Evolutionary conservation across 805 yeast species (phyloP).

Genomic region (Myxozyma neotropica): DNA sequence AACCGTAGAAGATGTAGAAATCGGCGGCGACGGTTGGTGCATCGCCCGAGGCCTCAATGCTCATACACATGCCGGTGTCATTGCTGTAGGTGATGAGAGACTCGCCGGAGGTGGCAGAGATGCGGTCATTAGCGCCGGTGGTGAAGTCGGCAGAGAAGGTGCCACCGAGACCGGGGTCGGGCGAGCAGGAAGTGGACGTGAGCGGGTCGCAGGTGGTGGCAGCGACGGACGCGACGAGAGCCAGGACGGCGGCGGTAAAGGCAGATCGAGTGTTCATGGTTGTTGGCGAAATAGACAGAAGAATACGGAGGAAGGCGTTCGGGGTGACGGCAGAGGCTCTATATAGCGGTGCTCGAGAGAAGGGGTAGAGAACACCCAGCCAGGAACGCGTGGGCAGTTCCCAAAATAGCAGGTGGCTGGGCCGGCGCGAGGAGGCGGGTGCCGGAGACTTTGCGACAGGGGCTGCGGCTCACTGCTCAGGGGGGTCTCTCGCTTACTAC

Average conservation of each 20-base stretch:
- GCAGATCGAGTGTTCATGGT: neutral
- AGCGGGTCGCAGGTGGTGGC: slow-evolving; percentile 52
- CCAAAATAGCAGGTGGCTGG: slow-evolving; percentile 1
- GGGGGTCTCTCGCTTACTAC: too few species aligned
- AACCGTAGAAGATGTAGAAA: slow-evolving; percentile 88
- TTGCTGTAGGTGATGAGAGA: slow-evolving; percentile 51
- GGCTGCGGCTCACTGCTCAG: neutral
- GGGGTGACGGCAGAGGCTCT: neutral
- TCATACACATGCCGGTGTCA: slow-evolving; percentile 63
- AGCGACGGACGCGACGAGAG: slow-evolving; percentile 15
- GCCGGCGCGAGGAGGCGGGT: neutral
- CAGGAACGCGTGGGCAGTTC: neutral
- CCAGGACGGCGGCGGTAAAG: neutral
- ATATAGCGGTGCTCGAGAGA: neutral
- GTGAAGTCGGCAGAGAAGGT: slow-evolving; percentile 57
- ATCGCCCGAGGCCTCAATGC: slow-evolving; percentile 64
- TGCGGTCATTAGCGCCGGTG: slow-evolving; percentile 47
- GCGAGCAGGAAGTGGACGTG: slow-evolving; percentile 44
- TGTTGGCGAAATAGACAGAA: too few species aligned
- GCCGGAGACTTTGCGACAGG: neutral
- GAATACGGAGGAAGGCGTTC: neutral
- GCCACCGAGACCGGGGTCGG: slow-evolving; percentile 68
- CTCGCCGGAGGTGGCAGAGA: slow-evolving; percentile 47
- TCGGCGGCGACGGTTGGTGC: slow-evolving; percentile 78
- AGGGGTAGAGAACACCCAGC: neutral